A percentile compares a stretch with the other conserved stretches of the same genome.
Conservation (phyloP, 495 filamentous ascomycete genomes). For the Penicillium mononematosum region DNA sequence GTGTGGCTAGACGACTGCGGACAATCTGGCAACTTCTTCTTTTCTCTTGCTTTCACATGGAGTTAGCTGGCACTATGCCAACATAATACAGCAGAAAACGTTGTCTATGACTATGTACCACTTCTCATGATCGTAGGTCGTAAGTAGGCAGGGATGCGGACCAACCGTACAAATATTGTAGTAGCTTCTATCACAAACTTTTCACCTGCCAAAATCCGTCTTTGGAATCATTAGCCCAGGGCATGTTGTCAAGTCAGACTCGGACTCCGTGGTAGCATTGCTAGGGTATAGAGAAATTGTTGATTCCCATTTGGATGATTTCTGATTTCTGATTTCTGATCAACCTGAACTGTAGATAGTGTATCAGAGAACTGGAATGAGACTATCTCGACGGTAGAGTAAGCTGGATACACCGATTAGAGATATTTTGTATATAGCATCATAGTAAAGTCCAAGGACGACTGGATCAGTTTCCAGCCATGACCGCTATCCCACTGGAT, state of each 20-base stretch:
- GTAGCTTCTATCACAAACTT: no score
- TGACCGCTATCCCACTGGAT: constrained; percentile 14
- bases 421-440: constrained; percentile 13
- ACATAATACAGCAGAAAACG: no score
- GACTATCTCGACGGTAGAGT: constrained; percentile 10
- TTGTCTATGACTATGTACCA: no score
- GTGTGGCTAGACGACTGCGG: no score
- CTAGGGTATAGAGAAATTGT: background rate
- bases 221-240: no score
- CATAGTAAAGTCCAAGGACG: constrained; percentile 13
- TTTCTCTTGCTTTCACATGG: no score
- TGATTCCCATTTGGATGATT: background rate
- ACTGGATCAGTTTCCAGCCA: constrained; percentile 16
- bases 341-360: background rate
- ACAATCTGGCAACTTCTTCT: no score
- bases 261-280: background rate
- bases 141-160: no score
- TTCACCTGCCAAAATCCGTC: no score
- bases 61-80: no score
- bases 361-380: constrained; percentile 2
- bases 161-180: no score
- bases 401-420: constrained; percentile 13
- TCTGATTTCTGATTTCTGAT: background rate
- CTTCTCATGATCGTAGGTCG: no score
- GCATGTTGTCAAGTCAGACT: background rate